Conservation (phyloP, 1,139 yeast species). For the Blastobotrys aristatus region DNA sequence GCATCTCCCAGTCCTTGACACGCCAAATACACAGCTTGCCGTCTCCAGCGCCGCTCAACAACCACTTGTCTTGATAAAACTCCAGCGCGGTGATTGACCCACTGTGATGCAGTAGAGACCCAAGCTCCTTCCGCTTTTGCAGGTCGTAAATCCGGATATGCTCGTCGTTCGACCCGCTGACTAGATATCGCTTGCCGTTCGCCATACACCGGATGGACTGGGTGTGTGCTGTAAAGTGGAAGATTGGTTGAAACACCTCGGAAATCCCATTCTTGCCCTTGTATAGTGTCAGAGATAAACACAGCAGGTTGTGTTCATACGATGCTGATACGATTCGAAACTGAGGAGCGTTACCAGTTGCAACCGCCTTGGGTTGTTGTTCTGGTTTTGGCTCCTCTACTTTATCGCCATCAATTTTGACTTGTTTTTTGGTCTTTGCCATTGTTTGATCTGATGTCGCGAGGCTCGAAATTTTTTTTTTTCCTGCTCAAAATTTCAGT, state of each 20-base stretch:
- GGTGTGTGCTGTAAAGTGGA: conserved; percentile 93
- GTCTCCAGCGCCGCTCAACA: conserved; percentile 86
- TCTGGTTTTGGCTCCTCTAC: not conserved
- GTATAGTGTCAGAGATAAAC: conserved; percentile 66
- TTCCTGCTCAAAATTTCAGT: not conserved
- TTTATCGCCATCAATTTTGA: not conserved
- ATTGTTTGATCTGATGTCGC: not conserved
- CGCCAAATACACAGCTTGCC: conserved; percentile 91
- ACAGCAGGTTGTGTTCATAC: conserved; percentile 86
- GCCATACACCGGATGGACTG: conserved; percentile 83
- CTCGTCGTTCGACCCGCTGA: conserved; percentile 94
- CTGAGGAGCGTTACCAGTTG: not conserved
- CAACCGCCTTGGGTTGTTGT: not conserved
- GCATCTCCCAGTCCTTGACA: conserved; percentile 93
- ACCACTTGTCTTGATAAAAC: conserved; percentile 71
- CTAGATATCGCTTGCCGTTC: conserved; percentile 75
- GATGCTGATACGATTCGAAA: conserved; percentile 90
- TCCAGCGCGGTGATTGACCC: conserved; percentile 78
- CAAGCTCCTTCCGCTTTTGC: conserved; percentile 90
- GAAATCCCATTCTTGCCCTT: conserved; percentile 25
- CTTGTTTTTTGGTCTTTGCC: not conserved
- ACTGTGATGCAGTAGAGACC: conserved; percentile 81
- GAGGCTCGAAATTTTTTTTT: conserved; percentile 1
- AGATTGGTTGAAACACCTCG: conserved; percentile 83
- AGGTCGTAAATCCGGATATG: conserved; percentile 91